These are phyloP conservation scores for Cardamine occulta DNA, from an alignment of 345 rosid genomes.

Conservation along the genomic window DNA sequence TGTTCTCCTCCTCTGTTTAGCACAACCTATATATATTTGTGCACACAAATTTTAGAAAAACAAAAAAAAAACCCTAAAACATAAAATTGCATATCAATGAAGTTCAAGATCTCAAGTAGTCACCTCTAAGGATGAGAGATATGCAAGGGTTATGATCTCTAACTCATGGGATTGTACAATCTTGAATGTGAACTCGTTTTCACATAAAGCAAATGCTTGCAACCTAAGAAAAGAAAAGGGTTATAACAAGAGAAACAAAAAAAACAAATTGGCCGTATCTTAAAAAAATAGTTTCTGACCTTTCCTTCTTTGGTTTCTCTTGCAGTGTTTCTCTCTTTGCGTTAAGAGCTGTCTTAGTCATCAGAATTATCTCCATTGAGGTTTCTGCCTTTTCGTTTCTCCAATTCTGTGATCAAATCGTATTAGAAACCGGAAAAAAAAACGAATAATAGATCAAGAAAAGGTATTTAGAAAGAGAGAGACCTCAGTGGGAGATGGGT, in stretches of 20 bases:
- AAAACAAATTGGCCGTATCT: background rate
- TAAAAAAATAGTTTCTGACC: constrained; percentile 42
- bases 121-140: constrained; percentile 75
- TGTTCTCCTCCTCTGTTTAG: constrained; percentile 52
- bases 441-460: background rate
- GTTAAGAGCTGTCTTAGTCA: constrained; percentile 68
- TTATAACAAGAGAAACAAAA: background rate
- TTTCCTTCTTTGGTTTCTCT: constrained; percentile 74
- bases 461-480: background rate
- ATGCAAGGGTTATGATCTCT: constrained; percentile 81
- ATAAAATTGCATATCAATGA: constrained; percentile 40
- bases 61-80: constrained; percentile 43
- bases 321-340: constrained; percentile 73
- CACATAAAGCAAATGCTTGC: constrained; percentile 83
- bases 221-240: background rate
- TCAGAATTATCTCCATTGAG: constrained; percentile 78
- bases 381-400: constrained; percentile 62
- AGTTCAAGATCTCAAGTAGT: background rate
- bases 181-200: constrained; percentile 55
- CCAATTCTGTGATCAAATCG: constrained; percentile 55
- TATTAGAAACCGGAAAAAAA: background rate
- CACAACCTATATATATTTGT: constrained; percentile 55
- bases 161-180: constrained; percentile 60
- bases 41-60: background rate
- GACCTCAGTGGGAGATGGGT: constrained; percentile 73